These are phyloP conservation scores for Calocera cornea DNA, from an alignment of 768 basidiomycete species.

Conservation along the genomic window DNA sequence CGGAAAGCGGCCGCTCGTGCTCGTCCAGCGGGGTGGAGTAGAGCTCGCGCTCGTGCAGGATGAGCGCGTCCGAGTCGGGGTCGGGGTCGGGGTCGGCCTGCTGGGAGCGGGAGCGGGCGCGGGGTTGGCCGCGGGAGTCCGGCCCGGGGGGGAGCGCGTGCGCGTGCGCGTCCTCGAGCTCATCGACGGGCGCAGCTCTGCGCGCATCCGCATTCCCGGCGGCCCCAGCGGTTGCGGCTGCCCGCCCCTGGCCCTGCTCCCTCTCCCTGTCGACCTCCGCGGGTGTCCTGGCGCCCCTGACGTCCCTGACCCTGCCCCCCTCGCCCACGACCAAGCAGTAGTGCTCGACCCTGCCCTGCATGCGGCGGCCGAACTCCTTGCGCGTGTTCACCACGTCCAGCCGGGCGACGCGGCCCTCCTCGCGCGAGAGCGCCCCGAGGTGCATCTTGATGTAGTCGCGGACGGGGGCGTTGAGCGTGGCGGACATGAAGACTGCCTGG, in stretches of 20 bases:
- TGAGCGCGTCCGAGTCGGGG: background rate
- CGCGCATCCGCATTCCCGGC: too few species aligned
- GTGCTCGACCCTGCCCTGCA: conserved; percentile 26
- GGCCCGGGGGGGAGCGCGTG: too few species aligned
- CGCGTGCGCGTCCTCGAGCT: too few species aligned
- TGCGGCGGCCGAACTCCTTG: background rate
- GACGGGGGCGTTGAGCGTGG: conserved; percentile 48
- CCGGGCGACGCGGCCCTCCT: conserved; percentile 8
- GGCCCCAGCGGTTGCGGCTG: background rate
- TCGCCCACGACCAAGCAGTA: conserved; percentile 50
- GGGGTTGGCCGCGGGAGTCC: too few species aligned
- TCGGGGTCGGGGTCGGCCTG: background rate
- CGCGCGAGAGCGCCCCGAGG: conserved; percentile 47
- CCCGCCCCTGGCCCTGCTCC: conserved; percentile 8
- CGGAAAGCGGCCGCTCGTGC: background rate
- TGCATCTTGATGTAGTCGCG: conserved; percentile 36
- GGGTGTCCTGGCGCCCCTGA: conserved; percentile 29
- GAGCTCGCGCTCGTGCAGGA: background rate
- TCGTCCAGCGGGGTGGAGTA: background rate
- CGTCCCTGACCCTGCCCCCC: conserved; percentile 40
- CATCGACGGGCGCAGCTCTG: too few species aligned
- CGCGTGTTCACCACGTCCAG: conserved; percentile 2
- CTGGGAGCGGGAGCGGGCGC: too few species aligned
- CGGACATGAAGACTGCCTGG: conserved; percentile 57
- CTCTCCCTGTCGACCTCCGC: conserved; percentile 10